These are phyloP conservation scores for Termitomyces sp. DNA, from an alignment of 768 basidiomycete genomes.

Conservation along the genomic window DNA sequence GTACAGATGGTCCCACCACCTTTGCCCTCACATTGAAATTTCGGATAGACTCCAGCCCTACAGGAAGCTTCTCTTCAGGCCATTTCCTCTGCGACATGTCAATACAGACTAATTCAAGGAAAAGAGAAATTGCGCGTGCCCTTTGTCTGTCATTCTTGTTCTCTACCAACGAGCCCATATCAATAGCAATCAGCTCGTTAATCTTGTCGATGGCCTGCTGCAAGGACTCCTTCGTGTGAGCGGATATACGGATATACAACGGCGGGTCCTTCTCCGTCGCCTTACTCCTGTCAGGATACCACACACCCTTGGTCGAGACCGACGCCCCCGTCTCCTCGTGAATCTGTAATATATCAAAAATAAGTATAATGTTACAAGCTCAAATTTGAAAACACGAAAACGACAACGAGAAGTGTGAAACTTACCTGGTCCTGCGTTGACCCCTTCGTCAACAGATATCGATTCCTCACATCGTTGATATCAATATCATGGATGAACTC, in stretches of 20 bases:
- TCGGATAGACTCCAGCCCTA: constrained; percentile 84
- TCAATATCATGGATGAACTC: constrained; percentile 91
- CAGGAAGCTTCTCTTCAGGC: constrained; percentile 94
- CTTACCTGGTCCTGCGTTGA: constrained; percentile 88
- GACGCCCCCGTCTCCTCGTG: constrained; percentile 90
- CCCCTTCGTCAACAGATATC: constrained; percentile 92
- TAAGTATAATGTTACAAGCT: neutral
- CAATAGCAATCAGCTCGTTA: constrained; percentile 68
- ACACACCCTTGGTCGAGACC: constrained; percentile 89
- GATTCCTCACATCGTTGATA: constrained; percentile 93
- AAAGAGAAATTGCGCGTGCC: constrained; percentile 51
- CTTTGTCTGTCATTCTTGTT: constrained; percentile 68
- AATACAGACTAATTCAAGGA: neutral
- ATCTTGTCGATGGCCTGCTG: constrained; percentile 68
- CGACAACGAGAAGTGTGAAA: neutral
- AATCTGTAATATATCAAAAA: constrained; percentile 49
- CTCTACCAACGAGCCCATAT: constrained; percentile 79
- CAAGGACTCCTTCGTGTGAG: constrained; percentile 60
- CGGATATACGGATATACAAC: constrained; percentile 90
- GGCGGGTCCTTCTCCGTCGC: constrained; percentile 93
- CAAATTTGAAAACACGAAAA: neutral
- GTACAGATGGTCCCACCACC: constrained; percentile 90
- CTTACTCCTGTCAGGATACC: constrained; percentile 92
- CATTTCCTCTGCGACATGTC: constrained; percentile 71
- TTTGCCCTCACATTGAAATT: constrained; percentile 99